These are phyloP conservation scores for Xylariaceae sp. DNA, from an alignment of 2,329 filamentous ascomycete genomes.

Conservation along the genomic window DNA sequence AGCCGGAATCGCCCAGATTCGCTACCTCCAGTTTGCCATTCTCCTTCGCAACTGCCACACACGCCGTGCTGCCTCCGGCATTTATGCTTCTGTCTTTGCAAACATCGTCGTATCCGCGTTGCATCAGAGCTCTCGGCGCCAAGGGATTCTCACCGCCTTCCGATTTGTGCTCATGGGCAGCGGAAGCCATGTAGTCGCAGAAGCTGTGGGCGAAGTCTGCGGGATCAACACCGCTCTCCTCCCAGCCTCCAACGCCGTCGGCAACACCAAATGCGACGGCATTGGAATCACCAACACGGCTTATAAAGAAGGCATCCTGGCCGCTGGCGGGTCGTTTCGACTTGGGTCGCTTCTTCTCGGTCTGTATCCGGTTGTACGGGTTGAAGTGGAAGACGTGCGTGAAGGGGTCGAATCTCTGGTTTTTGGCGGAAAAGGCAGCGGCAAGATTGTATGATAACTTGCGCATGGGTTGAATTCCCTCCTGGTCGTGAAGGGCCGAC, in stretches of 20 bases:
- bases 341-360: constrained; percentile 48
- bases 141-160: constrained; percentile 35
- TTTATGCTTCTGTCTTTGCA: constrained; percentile 65
- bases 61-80: constrained; percentile 88
- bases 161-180: constrained; percentile 54
- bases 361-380: constrained; percentile 54
- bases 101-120: constrained; percentile 77
- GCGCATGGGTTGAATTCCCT: constrained; percentile 19
- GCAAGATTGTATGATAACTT: constrained; percentile 64
- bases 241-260: constrained; percentile 94
- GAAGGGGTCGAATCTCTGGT: constrained; percentile 60
- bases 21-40: constrained; percentile 78
- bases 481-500: constrained; percentile 16
- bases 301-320: constrained; percentile 94
- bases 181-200: constrained; percentile 85
- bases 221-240: constrained; percentile 85
- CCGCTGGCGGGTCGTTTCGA: constrained; percentile 69
- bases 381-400: constrained; percentile 69
- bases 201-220: constrained; percentile 92
- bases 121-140: constrained; percentile 66
- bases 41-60: constrained; percentile 70
- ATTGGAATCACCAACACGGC: constrained; percentile 65
- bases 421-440: constrained; percentile 71
- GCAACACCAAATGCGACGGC: constrained; percentile 81
- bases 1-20: constrained; percentile 94